Evolutionary conservation across 2,329 filamentous ascomycete species (phyloP).

Genomic region (Grosmannia serpens): DNA sequence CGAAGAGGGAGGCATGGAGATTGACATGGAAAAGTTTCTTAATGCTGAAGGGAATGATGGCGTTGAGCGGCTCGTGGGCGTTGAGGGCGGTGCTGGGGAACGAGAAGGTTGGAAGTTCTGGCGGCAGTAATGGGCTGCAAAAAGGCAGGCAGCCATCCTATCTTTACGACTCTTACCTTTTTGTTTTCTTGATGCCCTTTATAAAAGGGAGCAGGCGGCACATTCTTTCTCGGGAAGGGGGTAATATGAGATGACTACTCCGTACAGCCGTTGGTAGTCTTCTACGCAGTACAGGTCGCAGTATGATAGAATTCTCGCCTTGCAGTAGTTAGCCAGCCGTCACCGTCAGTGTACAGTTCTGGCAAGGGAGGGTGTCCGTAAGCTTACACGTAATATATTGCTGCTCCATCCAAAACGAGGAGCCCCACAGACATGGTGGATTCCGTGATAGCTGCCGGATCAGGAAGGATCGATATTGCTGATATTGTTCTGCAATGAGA

Average conservation of each 20-base stretch:
- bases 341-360: too few relatives aligned
- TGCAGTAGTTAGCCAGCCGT: not conserved
- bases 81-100: conserved; percentile 55
- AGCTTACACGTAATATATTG: not conserved
- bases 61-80: conserved; percentile 78
- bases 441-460: not conserved
- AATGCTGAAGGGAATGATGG: conserved; percentile 74
- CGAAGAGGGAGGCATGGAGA: conserved; percentile 75
- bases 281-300: not conserved
- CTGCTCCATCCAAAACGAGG: too few relatives aligned
- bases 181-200: not conserved
- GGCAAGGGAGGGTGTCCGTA: too few relatives aligned
- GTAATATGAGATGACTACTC: not conserved
- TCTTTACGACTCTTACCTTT: not conserved
- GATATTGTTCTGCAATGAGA: not conserved
- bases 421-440: too few relatives aligned
- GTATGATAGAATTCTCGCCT: not conserved
- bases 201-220: not conserved
- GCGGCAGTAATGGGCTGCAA: conserved; percentile 20
- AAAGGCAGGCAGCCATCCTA: not conserved
- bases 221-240: not conserved
- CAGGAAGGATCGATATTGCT: not conserved
- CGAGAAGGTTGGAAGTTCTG: conserved; percentile 81
- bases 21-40: conserved; percentile 74
- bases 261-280: not conserved